phyloP scores from a whole-genome alignment of 2,329 filamentous ascomycete genomes.

The Cladobotryum mycophilum region DNA sequence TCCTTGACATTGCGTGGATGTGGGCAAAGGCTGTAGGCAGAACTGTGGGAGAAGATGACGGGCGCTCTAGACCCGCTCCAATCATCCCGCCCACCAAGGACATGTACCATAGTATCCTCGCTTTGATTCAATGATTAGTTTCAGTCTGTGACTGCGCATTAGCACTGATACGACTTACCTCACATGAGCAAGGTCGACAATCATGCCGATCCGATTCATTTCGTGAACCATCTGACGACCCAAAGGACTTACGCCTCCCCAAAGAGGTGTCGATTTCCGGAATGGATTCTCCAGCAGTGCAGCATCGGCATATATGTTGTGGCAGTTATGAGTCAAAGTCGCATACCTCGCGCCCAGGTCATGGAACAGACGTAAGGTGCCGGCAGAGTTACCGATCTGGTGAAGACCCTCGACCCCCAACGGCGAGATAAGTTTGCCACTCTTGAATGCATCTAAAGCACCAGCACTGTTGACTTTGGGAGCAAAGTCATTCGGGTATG shows the following conservation, averaged over 20 bases:
- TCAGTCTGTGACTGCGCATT: too few relatives aligned
- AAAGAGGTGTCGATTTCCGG: conserved; percentile 49
- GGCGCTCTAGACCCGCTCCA: conserved; percentile 74
- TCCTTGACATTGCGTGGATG: conserved; percentile 90
- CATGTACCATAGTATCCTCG: conserved; percentile 77
- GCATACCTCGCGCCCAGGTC: conserved; percentile 77
- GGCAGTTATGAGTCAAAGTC: conserved; percentile 89
- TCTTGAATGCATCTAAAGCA: conserved; percentile 55
- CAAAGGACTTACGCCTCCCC: conserved; percentile 64
- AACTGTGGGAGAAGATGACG: conserved; percentile 85
- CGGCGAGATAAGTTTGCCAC: conserved; percentile 65
- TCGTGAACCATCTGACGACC: conserved; percentile 68
- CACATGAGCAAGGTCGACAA: conserved; percentile 80
- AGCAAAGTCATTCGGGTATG: conserved; percentile 66
- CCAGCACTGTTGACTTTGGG: conserved; percentile 52
- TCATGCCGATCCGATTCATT: conserved; percentile 92
- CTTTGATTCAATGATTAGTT: conserved; percentile 28
- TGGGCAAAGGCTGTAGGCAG: conserved; percentile 71
- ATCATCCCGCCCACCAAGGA: conserved; percentile 56
- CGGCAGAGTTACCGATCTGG: conserved; percentile 80
- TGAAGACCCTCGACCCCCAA: conserved; percentile 83
- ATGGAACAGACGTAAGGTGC: conserved; percentile 70
- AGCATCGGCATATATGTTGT: conserved; percentile 83
- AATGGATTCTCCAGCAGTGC: conserved; percentile 56
- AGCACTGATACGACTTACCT: conserved; percentile 25